phyloP scores from a whole-genome alignment of 805 yeast species.

The Saturnispora bothae region DNA sequence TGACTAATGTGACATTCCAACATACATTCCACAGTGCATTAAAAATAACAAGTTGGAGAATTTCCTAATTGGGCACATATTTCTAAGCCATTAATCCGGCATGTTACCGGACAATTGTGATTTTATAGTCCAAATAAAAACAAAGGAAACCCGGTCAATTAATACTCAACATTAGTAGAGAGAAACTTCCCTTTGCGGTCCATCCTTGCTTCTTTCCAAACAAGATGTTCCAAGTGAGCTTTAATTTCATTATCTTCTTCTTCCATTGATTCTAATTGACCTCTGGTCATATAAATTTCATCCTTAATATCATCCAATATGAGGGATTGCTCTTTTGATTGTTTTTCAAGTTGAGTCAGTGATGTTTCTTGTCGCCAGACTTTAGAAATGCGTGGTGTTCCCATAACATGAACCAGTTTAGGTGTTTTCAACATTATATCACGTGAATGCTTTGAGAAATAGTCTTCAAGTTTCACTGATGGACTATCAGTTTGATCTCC shows the following conservation, averaged over 20 bases:
- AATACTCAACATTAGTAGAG: neutral
- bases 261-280: slow-evolving; percentile 3
- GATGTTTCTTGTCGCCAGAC: no score
- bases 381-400: slow-evolving; percentile 22
- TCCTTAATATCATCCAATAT: slow-evolving; percentile 15
- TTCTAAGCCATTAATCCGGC: no score
- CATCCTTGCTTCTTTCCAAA: neutral
- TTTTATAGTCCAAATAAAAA: no score
- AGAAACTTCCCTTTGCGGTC: neutral
- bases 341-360: no score
- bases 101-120: no score
- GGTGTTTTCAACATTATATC: slow-evolving; percentile 12
- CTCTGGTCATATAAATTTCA: slow-evolving; percentile 9
- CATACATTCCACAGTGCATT: no score
- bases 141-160: no score
- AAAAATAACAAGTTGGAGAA: no score
- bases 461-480: slow-evolving; percentile 17
- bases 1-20: no score
- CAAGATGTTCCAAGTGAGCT: neutral
- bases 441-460: slow-evolving; percentile 9
- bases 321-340: slow-evolving; percentile 16
- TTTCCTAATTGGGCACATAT: no score
- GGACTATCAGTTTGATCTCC: neutral
- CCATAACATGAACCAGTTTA: slow-evolving; percentile 19
- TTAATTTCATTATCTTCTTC: slow-evolving; percentile 4